Conservation (phyloP, 1,139 yeast species). For the Williopsis jadinii region DNA sequence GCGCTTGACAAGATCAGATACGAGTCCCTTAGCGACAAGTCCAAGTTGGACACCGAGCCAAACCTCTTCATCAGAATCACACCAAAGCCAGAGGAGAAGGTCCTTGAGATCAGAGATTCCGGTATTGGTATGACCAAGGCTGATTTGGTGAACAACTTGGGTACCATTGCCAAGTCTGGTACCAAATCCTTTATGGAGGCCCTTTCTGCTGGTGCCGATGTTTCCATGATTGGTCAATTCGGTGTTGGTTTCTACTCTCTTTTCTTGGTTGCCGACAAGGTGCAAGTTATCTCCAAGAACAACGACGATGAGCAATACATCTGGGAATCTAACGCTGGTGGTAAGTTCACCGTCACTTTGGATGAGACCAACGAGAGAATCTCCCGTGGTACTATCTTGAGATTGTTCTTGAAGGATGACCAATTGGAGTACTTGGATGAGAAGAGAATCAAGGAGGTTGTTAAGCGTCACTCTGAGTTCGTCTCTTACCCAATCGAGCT, state of each 20-base stretch:
- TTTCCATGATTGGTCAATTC: conserved; percentile 99
- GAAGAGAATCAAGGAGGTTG: conserved; percentile 98
- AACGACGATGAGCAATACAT: conserved; percentile 99
- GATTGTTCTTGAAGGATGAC: conserved; percentile 97
- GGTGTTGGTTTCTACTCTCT: conserved; percentile 99
- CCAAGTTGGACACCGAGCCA: conserved; percentile 90
- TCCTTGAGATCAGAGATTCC: conserved; percentile 95
- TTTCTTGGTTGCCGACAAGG: conserved; percentile 98
- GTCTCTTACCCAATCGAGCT: conserved; percentile 99
- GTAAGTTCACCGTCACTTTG: conserved; percentile 93
- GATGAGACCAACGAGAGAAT: conserved; percentile 83
- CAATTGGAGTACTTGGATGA: conserved; percentile 99
- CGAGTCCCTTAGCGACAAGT: conserved; percentile 89
- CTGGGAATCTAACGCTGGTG: conserved; percentile 99
- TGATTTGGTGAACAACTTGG: conserved; percentile 97
- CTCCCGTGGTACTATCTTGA: conserved; percentile 92
- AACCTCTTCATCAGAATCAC: conserved; percentile 96
- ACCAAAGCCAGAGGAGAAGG: conserved; percentile 90
- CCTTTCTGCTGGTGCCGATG: conserved; percentile 98
- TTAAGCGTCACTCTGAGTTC: conserved; percentile 99
- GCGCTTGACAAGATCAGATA: conserved; percentile 96
- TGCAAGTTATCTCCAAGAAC: conserved; percentile 96
- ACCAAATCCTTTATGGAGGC: conserved; percentile 99
- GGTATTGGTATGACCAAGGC: conserved; percentile 99
- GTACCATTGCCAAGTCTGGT: conserved; percentile 99